phyloP scores from a whole-genome alignment of 2,329 filamentous ascomycete genomes.

The Colletotrichum destructivum region DNA sequence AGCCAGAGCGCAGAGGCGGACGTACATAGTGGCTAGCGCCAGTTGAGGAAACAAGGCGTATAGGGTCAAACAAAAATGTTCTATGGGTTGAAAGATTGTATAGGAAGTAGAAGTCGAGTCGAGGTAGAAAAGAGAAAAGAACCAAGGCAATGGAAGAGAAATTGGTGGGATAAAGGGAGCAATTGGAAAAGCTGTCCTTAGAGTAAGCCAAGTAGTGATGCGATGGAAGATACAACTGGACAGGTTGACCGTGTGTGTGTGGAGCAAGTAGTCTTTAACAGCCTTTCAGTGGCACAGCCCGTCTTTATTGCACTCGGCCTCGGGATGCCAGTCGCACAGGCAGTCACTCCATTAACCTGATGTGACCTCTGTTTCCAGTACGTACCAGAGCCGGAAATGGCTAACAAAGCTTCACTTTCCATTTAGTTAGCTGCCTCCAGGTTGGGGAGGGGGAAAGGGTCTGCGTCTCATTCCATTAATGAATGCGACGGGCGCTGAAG shows the following conservation, averaged over 20 bases:
- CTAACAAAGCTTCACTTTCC: neutral
- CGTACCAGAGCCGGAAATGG: constrained; percentile 14
- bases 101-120: constrained; percentile 16
- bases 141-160: neutral
- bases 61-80: neutral
- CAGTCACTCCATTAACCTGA: neutral
- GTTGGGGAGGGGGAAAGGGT: neutral
- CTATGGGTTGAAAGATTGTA: constrained; percentile 1
- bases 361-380: neutral
- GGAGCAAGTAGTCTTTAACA: constrained; percentile 31
- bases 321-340: neutral
- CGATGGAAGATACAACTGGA: constrained; percentile 21
- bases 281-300: constrained; percentile 15
- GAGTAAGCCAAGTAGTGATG: constrained; percentile 22
- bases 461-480: constrained; percentile 12
- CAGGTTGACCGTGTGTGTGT: neutral
- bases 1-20: constrained; percentile 67
- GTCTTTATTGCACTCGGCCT: neutral
- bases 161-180: constrained; percentile 6
- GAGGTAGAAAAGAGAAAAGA: neutral
- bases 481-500: constrained; percentile 15
- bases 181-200: constrained; percentile 39
- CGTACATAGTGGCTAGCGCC: constrained; percentile 60
- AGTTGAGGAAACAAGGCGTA: constrained; percentile 16
- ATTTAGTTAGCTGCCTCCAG: neutral